These are phyloP conservation scores for Funneliformis caledonium DNA, from an alignment of 371 early-diverging fungal genomes.

Conservation along the genomic window DNA sequence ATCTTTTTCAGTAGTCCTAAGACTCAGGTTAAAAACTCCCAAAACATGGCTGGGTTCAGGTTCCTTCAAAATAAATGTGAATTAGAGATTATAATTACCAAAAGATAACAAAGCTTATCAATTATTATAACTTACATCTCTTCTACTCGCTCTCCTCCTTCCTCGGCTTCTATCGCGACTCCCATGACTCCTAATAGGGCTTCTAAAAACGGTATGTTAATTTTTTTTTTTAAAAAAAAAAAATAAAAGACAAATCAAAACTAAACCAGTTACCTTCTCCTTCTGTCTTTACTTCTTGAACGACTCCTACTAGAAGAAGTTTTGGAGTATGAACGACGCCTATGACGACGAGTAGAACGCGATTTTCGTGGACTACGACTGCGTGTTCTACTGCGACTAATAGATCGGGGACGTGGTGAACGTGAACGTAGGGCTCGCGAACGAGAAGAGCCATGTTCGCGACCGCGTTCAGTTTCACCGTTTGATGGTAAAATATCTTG, in stretches of 20 bases:
- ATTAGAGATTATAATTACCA: background rate
- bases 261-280: background rate
- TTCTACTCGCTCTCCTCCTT: conserved; percentile 29
- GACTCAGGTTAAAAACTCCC: conserved; percentile 83
- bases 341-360: conserved; percentile 14
- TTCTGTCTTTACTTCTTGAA: conserved; percentile 24
- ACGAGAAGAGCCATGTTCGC: background rate
- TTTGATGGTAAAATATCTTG: background rate
- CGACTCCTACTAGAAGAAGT: conserved; percentile 31
- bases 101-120: background rate
- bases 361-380: conserved; percentile 4
- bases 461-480: background rate
- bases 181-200: conserved; percentile 25
- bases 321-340: conserved; percentile 37
- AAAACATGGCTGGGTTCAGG: conserved; percentile 68
- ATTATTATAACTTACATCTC: conserved; percentile 29
- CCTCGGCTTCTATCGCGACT: conserved; percentile 32
- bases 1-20: conserved; percentile 69
- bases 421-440: conserved; percentile 2
- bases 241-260: background rate
- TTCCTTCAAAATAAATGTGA: conserved; percentile 37
- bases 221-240: background rate
- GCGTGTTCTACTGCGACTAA: conserved; percentile 9
- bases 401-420: background rate
- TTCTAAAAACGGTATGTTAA: conserved; percentile 10